A percentile compares a stretch with the other conserved stretches of the same genome.
Conservation (phyloP, 352 stramenopile species). For the Phytophthora europaea region DNA sequence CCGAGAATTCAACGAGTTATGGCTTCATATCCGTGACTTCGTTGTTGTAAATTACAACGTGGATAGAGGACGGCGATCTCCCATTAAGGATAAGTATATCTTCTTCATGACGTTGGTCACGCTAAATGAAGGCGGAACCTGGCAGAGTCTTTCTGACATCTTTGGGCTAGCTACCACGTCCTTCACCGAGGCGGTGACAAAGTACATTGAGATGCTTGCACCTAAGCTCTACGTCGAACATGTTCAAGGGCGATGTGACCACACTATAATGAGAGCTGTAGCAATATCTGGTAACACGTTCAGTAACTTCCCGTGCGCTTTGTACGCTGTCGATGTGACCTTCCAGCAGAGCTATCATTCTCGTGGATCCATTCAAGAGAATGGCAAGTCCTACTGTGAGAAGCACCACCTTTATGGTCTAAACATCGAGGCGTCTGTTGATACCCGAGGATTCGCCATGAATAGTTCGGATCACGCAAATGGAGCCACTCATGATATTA, state of each 20-base stretch:
- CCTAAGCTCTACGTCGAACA: constrained; percentile 9
- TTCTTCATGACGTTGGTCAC: constrained; percentile 21
- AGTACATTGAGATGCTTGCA: constrained; percentile 10
- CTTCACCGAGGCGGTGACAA: neutral
- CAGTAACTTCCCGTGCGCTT: constrained; percentile 3
- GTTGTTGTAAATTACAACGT: constrained; percentile 4
- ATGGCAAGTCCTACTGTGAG: constrained; percentile 6
- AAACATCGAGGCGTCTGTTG: constrained; percentile 7
- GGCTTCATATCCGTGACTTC: too few relatives aligned
- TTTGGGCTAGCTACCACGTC: neutral
- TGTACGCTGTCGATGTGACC: constrained; percentile 14
- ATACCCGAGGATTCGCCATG: constrained; percentile 7
- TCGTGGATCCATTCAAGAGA: constrained; percentile 4
- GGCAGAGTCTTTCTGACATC: neutral
- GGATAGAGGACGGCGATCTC: constrained; percentile 1
- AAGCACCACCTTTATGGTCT: constrained; percentile 16
- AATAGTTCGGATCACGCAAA: constrained; percentile 12
- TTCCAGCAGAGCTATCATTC: constrained; percentile 20
- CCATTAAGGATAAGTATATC: neutral
- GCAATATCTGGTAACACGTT: neutral
- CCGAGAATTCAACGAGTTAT: too few relatives aligned
- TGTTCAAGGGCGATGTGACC: neutral
- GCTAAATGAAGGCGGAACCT: constrained; percentile 4
- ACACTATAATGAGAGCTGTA: neutral
- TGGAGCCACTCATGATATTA: constrained; percentile 10